Base-by-base conservation (phyloP, 2,329 filamentous ascomycete genomes). In the Aspergillus sp. region DNA sequence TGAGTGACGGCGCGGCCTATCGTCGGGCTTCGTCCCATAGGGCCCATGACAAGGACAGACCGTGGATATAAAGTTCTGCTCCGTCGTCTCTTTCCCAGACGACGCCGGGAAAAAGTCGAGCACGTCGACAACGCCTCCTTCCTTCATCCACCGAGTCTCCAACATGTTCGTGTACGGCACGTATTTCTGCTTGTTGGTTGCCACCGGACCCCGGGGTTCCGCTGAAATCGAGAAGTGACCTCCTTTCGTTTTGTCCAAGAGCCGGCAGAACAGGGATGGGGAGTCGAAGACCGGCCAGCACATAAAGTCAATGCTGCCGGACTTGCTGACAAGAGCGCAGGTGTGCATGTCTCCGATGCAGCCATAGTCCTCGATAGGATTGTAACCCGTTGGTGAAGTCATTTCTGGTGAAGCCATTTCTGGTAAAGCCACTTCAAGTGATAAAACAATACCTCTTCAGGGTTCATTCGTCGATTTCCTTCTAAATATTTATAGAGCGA, bases 201-300 rank as follows among this genome's bases (percentile, higher is more conserved):
- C n/a, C 48, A 58, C 63, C 12, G 68, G 49, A 11, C 19, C n/a
- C 5, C 41, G 2, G 69, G 66, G 10, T 75, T 73, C 3, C 13
- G 61, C 59, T 13, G 44, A 49, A 42, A 85, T 80, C 42, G 68
- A 75, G 55, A 83, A 84, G 53, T 80, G 72, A 1, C 80, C 81
- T 14, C 81, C 80, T 49, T 79, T 82, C 47, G 80, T 63, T 52
- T 81, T 80, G 58, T 85, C 80, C 3, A 85, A 61, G 10, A 85
- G 66, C 22, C 80, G 72, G 47, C 78, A 82, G 53, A 85, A 84
- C 30, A 84, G 59, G 1, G 78, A 78, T 0, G 80, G 80, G 7
- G 79, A 83, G 53, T 84, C 80, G 52, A 85, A 85, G 42, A 82
- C 74, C 3, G 80, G 80, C 80, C 79, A 84, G 55, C 79, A 84